Percentiles rank a stretch among this genome's conserved stretches.
These are phyloP conservation scores for Phytophthora brassicae DNA, from an alignment of 352 stramenopile species.

Conservation along the genomic window DNA sequence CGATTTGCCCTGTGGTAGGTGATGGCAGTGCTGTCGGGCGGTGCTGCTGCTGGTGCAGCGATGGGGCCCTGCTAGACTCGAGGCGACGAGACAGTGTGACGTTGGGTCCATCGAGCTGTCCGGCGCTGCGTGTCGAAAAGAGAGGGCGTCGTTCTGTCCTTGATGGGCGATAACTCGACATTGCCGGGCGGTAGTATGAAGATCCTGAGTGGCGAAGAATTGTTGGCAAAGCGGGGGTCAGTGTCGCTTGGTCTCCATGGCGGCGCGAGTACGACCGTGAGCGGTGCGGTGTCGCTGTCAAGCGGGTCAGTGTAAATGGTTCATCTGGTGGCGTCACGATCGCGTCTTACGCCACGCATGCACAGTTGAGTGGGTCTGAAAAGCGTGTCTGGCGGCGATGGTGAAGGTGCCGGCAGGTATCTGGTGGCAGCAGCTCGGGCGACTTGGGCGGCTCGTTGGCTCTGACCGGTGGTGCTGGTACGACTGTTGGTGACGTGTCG, in stretches of 20 bases:
- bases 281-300: constrained; percentile 19
- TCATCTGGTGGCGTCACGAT: constrained; percentile 24
- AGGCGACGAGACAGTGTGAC: constrained; percentile 2
- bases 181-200: constrained; percentile 25
- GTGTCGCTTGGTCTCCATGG: constrained; percentile 15
- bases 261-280: constrained; percentile 1
- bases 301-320: constrained; percentile 18
- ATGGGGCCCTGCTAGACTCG: not conserved
- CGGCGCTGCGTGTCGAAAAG: constrained; percentile 26
- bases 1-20: not conserved
- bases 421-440: not conserved
- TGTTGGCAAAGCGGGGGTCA: constrained; percentile 12
- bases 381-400: constrained; percentile 17
- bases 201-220: constrained; percentile 16
- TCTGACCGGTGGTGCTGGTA: no score
- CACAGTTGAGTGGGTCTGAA: constrained; percentile 22
- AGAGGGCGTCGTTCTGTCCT: constrained; percentile 23
- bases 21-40: not conserved
- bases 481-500: no score
- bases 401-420: constrained; percentile 5
- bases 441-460: no score
- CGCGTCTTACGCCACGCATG: constrained; percentile 13
- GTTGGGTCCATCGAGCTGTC: constrained; percentile 25
- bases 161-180: constrained; percentile 22
- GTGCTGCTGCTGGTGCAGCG: not conserved